Evolutionary conservation across 2,329 filamentous ascomycete species (phyloP).

Genomic region (Epichloe bromicola): DNA sequence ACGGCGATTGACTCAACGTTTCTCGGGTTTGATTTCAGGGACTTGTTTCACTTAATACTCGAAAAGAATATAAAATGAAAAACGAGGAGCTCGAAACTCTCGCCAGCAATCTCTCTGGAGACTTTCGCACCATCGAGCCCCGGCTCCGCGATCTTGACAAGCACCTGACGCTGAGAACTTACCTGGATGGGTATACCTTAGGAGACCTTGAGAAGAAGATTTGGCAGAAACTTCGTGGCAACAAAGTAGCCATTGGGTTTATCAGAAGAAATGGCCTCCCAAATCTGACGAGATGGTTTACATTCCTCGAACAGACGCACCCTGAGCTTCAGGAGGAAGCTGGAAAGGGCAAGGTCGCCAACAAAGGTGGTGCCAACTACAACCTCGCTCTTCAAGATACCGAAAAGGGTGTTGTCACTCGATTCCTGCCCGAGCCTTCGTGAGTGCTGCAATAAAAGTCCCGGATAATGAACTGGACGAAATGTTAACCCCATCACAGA

Average conservation of each 20-base stretch:
- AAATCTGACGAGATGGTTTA: constrained; percentile 79
- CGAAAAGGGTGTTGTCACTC: constrained; percentile 78
- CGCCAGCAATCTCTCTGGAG: constrained; percentile 39
- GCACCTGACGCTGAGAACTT: constrained; percentile 75
- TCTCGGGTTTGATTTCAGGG: not conserved
- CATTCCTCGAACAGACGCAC: constrained; percentile 68
- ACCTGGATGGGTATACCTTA: constrained; percentile 69
- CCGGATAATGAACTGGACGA: not conserved
- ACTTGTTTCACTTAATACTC: not conserved
- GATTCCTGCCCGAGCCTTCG: constrained; percentile 91
- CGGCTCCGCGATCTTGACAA: constrained; percentile 68
- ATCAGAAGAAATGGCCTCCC: constrained; percentile 64
- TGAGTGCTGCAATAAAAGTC: constrained; percentile 26
- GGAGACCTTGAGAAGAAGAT: constrained; percentile 67
- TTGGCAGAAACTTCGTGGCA: constrained; percentile 72
- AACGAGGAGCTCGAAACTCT: constrained; percentile 40
- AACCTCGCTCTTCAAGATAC: constrained; percentile 77
- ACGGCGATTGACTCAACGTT: constrained; percentile 12
- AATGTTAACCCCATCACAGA: constrained; percentile 17
- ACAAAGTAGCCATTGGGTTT: constrained; percentile 70
- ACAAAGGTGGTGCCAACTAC: constrained; percentile 74
- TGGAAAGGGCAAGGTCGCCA: constrained; percentile 56
- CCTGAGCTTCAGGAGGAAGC: constrained; percentile 61
- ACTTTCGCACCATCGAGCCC: constrained; percentile 74
- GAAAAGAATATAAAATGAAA: constrained; percentile 33